Evolutionary conservation across 306 rosid species (phyloP), one percentile per base, ranked within the genome.

Genomic region (Trifolium fragiferum): DNA sequence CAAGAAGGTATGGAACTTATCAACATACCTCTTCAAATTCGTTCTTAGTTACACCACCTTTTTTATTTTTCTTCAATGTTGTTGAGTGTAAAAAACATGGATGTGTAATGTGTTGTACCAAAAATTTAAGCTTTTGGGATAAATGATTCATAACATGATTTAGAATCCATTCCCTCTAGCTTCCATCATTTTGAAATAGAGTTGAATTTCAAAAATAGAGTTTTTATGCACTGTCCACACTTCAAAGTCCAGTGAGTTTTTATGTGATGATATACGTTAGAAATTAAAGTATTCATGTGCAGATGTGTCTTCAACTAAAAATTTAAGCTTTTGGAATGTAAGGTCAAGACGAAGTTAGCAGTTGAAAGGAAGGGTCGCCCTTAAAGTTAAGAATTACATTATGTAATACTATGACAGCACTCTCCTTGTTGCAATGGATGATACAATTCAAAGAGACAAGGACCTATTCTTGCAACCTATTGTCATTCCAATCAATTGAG

Each of bases 41-140:
- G 16, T 30, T 72, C 53, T 27, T 65, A 63, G 7, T 3, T 15
- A 43, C 20, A 19, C 20, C 73, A 7, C 25, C 78, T 74, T 72
- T 72, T 30, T 78, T 70, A 38, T 51, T 40, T 78, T 32, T 66
- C 60, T 43, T 66, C 60, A 10, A 41, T 46, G 32, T 18, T 41
- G 40, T 46, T 16, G 9, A 33, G 16, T 16, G 15, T 30, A 32
- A 63, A 63, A 73, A 61, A 4, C 35, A 73, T 19, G 40, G 10
- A 60, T 12, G 46, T 58, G 69, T 10, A 6, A 60, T 12, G 46
- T 58, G 69, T 10, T 60, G 33, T 30, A 60, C n/a, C 60, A 9
- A 60, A 72, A 14, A 41, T 10, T 41, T 58, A 59, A 59, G 68
- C n/a, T 25, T 11, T 38, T 5, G 12, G 50, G 67, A 40, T 57